Evolutionary conservation across 768 basidiomycete species (phyloP).

Genomic region (Russula abietina): DNA sequence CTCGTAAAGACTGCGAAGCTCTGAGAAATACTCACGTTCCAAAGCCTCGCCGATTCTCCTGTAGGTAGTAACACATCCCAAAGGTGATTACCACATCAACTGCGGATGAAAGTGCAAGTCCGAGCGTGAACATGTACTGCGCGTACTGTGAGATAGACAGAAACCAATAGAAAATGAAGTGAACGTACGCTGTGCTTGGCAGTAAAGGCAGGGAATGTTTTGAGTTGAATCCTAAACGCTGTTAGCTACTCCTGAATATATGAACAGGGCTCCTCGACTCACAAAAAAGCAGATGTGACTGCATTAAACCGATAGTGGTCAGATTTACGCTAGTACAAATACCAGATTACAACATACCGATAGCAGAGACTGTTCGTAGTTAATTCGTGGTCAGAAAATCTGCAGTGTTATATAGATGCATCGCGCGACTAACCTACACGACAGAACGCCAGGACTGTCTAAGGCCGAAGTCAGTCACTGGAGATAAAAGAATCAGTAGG

Average conservation of each 20-base stretch:
- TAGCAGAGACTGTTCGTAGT: constrained; percentile 13
- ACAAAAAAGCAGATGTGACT: constrained; percentile 22
- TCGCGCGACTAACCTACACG: constrained; percentile 19
- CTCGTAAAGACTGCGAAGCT: not conserved
- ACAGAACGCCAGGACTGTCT: constrained; percentile 7
- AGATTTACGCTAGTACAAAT: not conserved
- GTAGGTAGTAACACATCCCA: constrained; percentile 24
- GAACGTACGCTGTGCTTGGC: constrained; percentile 3
- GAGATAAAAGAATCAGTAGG: not conserved
- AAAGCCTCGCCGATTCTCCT: constrained; percentile 23
- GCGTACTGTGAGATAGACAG: not conserved
- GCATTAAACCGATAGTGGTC: not conserved
- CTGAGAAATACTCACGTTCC: constrained; percentile 17
- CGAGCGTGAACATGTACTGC: constrained; percentile 24
- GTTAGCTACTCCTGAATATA: not conserved
- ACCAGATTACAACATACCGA: constrained; percentile 11
- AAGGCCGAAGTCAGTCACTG: not conserved
- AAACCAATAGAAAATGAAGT: not conserved
- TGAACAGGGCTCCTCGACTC: not conserved
- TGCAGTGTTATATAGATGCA: not conserved
- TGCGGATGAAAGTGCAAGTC: constrained; percentile 19
- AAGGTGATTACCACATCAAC: constrained; percentile 23
- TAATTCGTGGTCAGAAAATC: not conserved
- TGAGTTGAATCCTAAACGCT: constrained; percentile 7
- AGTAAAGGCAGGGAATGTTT: constrained; percentile 12